These are phyloP conservation scores for Leucocoprinus gongylophorus DNA, from an alignment of 1,284 basidiomycete species.

Conservation along the genomic window DNA sequence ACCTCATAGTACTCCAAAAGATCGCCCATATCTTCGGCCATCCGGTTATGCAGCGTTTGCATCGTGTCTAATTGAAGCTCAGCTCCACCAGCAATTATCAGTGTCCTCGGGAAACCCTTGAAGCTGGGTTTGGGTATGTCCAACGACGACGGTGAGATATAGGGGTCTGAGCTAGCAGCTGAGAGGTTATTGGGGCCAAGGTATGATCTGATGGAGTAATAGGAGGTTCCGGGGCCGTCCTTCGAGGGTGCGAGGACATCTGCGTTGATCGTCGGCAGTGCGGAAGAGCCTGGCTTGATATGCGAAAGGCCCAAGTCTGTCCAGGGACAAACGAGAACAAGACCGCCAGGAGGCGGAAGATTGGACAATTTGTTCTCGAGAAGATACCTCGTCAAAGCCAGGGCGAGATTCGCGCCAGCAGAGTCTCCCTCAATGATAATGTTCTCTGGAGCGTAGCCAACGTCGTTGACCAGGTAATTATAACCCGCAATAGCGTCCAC, in stretches of 20 bases:
- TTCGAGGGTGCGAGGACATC: conserved; percentile 16
- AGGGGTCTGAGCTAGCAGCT: conserved; percentile 18
- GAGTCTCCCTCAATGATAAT: conserved; percentile 55
- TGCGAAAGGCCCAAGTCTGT: conserved; percentile 31
- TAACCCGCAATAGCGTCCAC: conserved; percentile 50
- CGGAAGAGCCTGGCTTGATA: conserved; percentile 18
- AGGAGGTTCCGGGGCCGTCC: conserved; percentile 1
- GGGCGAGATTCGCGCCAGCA: conserved; percentile 53
- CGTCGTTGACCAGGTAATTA: conserved; percentile 38
- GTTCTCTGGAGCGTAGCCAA: conserved; percentile 39
- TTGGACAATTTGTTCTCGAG: conserved; percentile 21
- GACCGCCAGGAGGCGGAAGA: conserved; percentile 27
- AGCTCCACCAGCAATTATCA: conserved; percentile 29
- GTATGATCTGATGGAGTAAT: conserved; percentile 8
- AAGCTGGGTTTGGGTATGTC: conserved; percentile 19
- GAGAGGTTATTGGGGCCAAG: neutral
- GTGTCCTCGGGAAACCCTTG: conserved; percentile 29
- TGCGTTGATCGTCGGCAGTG: conserved; percentile 14
- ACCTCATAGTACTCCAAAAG: conserved; percentile 30
- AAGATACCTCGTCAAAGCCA: conserved; percentile 40
- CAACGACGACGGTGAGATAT: conserved; percentile 25
- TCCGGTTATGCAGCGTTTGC: conserved; percentile 25
- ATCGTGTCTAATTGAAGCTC: conserved; percentile 31
- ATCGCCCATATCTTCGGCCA: conserved; percentile 20
- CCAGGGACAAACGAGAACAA: conserved; percentile 45